phyloP scores from a whole-genome alignment of 495 filamentous ascomycete species.

The Podospora didyma region DNA sequence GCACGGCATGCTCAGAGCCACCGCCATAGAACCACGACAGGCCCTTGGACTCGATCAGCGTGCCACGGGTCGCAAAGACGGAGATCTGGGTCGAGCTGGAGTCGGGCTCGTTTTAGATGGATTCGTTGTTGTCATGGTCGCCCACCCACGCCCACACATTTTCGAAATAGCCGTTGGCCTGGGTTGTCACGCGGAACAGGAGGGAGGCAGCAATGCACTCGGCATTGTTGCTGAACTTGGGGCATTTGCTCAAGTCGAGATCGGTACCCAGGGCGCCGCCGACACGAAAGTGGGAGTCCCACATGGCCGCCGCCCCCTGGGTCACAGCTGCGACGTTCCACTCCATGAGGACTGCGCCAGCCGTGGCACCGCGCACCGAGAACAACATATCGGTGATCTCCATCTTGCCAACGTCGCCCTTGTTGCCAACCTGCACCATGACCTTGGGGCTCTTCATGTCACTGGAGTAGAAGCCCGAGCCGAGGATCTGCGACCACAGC shows the following conservation, averaged over 20 bases:
- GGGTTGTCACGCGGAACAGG: constrained; percentile 68
- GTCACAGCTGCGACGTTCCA: constrained; percentile 23
- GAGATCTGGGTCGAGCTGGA: constrained; percentile 58
- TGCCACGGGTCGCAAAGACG: constrained; percentile 78
- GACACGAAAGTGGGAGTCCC: constrained; percentile 27
- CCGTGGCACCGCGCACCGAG: constrained; percentile 18
- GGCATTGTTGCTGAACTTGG: constrained; percentile 28
- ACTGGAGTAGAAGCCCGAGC: constrained; percentile 36
- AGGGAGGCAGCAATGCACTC: constrained; percentile 56
- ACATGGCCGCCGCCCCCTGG: constrained; percentile 23
- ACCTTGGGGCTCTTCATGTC: constrained; percentile 40
- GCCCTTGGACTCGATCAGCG: constrained; percentile 59
- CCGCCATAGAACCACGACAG: constrained; percentile 42
- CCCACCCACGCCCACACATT: constrained; percentile 92
- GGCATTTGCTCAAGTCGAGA: constrained; percentile 48
- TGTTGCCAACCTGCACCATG: constrained; percentile 48
- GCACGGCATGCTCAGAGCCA: constrained; percentile 64
- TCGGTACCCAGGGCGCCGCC: constrained; percentile 61
- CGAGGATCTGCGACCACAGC: constrained; percentile 27
- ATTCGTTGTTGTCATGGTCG: constrained; percentile 76
- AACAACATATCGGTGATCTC: constrained; percentile 49
- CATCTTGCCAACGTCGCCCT: constrained; percentile 44
- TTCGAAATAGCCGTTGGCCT: constrained; percentile 74
- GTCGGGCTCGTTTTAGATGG: background rate
- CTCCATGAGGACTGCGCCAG: constrained; percentile 32